Percentiles rank a stretch among this genome's conserved stretches.
These are phyloP conservation scores for Corymbia calophylla DNA, from an alignment of 441 rosid species.

Conservation along the genomic window DNA sequence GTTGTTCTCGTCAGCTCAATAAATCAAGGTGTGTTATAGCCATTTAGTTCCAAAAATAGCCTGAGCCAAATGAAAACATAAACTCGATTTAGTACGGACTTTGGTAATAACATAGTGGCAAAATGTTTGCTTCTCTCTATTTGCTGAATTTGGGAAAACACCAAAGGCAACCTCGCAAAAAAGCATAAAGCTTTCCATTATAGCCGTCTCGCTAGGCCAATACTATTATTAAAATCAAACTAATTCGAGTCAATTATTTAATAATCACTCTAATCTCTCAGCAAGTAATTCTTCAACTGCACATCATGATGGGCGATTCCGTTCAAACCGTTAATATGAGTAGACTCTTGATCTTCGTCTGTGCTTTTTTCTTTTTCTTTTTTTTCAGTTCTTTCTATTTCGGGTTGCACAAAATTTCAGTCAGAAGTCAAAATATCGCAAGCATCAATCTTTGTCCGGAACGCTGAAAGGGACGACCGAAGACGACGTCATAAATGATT, in stretches of 20 bases:
- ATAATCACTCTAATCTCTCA: not conserved
- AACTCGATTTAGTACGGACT: not conserved
- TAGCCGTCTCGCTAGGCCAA: not conserved
- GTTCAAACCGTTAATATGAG: not conserved
- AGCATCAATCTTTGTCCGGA: not conserved
- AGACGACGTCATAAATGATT: not conserved
- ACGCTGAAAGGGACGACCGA: not conserved
- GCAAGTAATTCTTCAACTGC: not conserved
- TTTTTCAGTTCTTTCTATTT: not conserved
- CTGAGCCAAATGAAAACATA: not conserved
- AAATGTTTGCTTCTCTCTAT: not conserved
- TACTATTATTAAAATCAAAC: not conserved
- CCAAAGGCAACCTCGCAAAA: accelerated
- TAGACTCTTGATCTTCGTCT: not conserved
- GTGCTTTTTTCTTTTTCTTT: not conserved
- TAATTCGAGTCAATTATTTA: not conserved
- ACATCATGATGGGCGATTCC: not conserved
- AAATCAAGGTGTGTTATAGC: too few relatives aligned
- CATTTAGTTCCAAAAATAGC: too few relatives aligned
- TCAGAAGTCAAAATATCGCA: not conserved
- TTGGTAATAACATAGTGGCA: accelerated
- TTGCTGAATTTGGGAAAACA: not conserved
- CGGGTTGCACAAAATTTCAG: not conserved
- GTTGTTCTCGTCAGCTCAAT: too few relatives aligned
- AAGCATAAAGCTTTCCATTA: not conserved